Evolutionary conservation across 192 early-diverging fungal genomes (phyloP).

Genomic region (Kappamyces sp.): DNA sequence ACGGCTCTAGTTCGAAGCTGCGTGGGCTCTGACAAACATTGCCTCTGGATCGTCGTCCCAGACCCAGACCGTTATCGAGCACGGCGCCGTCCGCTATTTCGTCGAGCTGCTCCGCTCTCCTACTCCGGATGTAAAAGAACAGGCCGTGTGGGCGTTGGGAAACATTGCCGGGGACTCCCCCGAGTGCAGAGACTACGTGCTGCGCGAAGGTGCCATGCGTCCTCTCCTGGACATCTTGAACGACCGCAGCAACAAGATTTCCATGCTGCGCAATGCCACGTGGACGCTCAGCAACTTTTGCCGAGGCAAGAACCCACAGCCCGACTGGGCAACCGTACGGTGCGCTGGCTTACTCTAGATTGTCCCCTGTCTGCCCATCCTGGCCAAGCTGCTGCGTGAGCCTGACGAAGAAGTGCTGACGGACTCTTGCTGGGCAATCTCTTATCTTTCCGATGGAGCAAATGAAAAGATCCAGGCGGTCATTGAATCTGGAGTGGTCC

Average conservation of each 20-base stretch:
- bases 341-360: slow-evolving; percentile 51
- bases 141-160: slow-evolving; percentile 98
- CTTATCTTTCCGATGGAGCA: slow-evolving; percentile 94
- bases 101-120: slow-evolving; percentile 79
- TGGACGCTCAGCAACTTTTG: slow-evolving; percentile 99
- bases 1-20: slow-evolving; percentile 83
- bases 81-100: slow-evolving; percentile 87
- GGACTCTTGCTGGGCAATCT: slow-evolving; percentile 99
- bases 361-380: slow-evolving; percentile 74
- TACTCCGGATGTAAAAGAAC: slow-evolving; percentile 87
- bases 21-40: slow-evolving; percentile 99
- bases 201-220: slow-evolving; percentile 70
- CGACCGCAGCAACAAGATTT: slow-evolving; percentile 79
- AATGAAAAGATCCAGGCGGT: slow-evolving; percentile 99
- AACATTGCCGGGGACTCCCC: slow-evolving; percentile 99
- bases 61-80: slow-evolving; percentile 90
- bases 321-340: slow-evolving; percentile 72
- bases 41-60: slow-evolving; percentile 92
- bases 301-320: slow-evolving; percentile 94
- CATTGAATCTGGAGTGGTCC: slow-evolving; percentile 89
- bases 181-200: slow-evolving; percentile 83
- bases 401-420: slow-evolving; percentile 93
- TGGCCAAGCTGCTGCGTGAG: slow-evolving; percentile 86
- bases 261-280: slow-evolving; percentile 97
- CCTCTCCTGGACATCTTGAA: slow-evolving; percentile 85